A percentile compares a stretch with the other conserved stretches of the same genome.
Conservation (phyloP, 1,284 basidiomycete genomes). For the Xanthoconium separans region DNA sequence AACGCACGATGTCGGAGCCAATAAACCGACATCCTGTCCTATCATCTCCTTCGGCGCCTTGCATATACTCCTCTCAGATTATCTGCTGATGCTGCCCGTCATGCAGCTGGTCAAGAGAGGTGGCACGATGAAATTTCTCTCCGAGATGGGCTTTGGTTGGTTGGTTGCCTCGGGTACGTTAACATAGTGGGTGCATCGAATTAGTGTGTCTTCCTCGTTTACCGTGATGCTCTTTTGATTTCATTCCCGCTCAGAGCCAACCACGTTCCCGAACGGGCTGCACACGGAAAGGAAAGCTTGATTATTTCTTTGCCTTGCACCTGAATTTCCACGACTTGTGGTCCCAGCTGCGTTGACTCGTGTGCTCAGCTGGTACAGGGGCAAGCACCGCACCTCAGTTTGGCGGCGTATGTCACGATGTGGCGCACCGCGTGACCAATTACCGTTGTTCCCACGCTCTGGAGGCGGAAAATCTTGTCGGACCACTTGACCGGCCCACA, state of each 20-base stretch:
- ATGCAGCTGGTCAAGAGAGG: slow-evolving; percentile 54
- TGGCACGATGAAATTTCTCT: slow-evolving; percentile 53
- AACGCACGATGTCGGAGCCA: too few relatives aligned
- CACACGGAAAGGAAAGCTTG: slow-evolving; percentile 70
- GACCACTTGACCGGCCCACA: slow-evolving; percentile 18
- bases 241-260: slow-evolving; percentile 59
- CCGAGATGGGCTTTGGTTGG: slow-evolving; percentile 71
- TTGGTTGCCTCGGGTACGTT: slow-evolving; percentile 64
- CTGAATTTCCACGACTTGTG: slow-evolving; percentile 86
- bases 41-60: too few relatives aligned
- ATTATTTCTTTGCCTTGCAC: slow-evolving; percentile 79
- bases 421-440: slow-evolving; percentile 31
- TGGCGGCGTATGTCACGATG: slow-evolving; percentile 11
- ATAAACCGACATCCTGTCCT: too few relatives aligned
- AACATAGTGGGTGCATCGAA: slow-evolving; percentile 75
- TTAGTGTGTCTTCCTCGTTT: slow-evolving; percentile 62
- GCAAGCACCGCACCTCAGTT: slow-evolving; percentile 29
- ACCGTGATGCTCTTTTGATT: slow-evolving; percentile 26
- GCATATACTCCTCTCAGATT: slow-evolving; percentile 53
- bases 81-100: slow-evolving; percentile 68
- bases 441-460: slow-evolving; percentile 25
- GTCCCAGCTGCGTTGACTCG: slow-evolving; percentile 74
- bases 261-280: slow-evolving; percentile 77
- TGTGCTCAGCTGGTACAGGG: slow-evolving; percentile 57
- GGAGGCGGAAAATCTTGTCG: slow-evolving; percentile 24